Conservation (phyloP, 164 flowering plant genomes). For the Annona cherimola region DNA sequence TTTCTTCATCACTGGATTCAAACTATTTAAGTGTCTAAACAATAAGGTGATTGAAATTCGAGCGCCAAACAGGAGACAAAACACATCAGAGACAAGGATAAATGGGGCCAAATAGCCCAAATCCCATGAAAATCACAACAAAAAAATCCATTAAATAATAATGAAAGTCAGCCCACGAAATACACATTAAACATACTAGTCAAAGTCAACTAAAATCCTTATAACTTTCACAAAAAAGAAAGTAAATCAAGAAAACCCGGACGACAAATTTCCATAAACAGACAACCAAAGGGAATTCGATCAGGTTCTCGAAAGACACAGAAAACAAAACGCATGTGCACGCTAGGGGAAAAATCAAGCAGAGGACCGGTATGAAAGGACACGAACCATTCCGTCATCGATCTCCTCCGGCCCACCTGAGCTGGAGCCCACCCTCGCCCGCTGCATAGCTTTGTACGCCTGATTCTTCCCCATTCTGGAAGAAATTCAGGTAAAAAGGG, state of each 20-base stretch:
- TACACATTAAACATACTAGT: not conserved
- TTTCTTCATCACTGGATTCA: no score
- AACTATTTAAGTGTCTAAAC: no score
- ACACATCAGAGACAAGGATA: no score
- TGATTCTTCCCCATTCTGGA: constrained; percentile 91
- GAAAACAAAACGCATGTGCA: not conserved
- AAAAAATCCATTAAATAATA: no score
- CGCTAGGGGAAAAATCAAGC: not conserved
- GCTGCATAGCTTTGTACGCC: constrained; percentile 98
- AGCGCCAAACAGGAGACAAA: no score
- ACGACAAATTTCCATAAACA: not conserved
- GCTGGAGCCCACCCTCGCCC: constrained; percentile 70
- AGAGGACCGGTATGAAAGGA: constrained; percentile 60
- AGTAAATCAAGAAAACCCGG: not conserved
- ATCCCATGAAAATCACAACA: no score
- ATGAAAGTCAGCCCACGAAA: no score
- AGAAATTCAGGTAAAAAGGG: constrained; percentile 22
- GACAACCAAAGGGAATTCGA: not conserved
- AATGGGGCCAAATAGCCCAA: no score
- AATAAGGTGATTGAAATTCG: no score
- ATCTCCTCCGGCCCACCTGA: constrained; percentile 77
- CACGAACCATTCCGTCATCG: constrained; percentile 99
- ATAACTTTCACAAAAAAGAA: not conserved
- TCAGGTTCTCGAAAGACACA: not conserved
- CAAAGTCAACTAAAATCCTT: not conserved